phyloP scores from a whole-genome alignment of 2,329 filamentous ascomycete genomes.

The Trichoderma pleuroti region DNA sequence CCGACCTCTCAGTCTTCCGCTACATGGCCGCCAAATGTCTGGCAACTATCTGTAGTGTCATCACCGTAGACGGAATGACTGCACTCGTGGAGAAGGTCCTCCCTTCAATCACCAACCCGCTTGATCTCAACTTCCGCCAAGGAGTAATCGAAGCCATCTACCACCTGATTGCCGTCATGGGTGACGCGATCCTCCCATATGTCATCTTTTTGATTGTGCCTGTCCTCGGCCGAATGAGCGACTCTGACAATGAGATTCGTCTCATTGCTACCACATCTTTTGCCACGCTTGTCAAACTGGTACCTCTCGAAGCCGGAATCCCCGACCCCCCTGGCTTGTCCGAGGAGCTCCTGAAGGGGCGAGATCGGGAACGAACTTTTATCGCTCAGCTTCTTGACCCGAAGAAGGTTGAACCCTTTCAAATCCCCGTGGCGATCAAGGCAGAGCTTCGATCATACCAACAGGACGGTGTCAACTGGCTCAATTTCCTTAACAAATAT shows the following conservation, averaged over 20 bases:
- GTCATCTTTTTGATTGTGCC: slow-evolving; percentile 99
- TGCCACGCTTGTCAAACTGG: slow-evolving; percentile 92
- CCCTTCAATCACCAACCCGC: slow-evolving; percentile 84
- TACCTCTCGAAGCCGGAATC: slow-evolving; percentile 94
- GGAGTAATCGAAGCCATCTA: slow-evolving; percentile 95
- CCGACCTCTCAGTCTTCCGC: slow-evolving; percentile 82
- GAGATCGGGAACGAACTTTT: slow-evolving; percentile 92
- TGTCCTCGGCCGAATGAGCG: slow-evolving; percentile 95
- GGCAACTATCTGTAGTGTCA: slow-evolving; percentile 94
- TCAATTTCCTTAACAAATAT: slow-evolving; percentile 96
- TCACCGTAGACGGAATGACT: slow-evolving; percentile 92
- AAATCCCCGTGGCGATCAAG: slow-evolving; percentile 94
- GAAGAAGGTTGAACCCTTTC: slow-evolving; percentile 92
- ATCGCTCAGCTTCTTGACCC: slow-evolving; percentile 94
- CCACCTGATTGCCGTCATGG: slow-evolving; percentile 97
- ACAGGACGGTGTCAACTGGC: slow-evolving; percentile 98
- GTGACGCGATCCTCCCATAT: slow-evolving; percentile 90
- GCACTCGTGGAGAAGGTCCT: slow-evolving; percentile 90
- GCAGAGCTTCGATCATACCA: slow-evolving; percentile 95
- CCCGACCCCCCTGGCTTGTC: slow-evolving; percentile 93
- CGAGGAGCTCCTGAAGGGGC: slow-evolving; percentile 78
- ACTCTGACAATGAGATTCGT: slow-evolving; percentile 93
- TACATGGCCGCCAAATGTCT: slow-evolving; percentile 98
- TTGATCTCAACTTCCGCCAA: slow-evolving; percentile 85
- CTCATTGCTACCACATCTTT: slow-evolving; percentile 95